Base-by-base conservation (phyloP, 1,284 basidiomycete genomes). In the Waitea zeae region DNA sequence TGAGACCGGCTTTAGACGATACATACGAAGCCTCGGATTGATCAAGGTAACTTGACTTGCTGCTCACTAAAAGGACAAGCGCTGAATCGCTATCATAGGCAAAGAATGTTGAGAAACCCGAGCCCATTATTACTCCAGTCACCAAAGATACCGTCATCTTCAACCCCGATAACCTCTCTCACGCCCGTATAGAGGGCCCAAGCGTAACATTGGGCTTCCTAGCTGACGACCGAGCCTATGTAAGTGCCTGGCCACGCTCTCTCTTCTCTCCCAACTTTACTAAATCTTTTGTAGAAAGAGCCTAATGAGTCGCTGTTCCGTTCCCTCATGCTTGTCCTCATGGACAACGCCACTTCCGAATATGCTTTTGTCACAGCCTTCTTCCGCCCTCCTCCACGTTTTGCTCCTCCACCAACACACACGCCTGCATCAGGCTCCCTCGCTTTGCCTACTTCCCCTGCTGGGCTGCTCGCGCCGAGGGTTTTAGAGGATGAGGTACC, bases 1-100 rank as follows among this genome's bases (percentile, higher is more conserved):
- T 42, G 95, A 99, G 56, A 97, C 95, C 12, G 88, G 82, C 0
- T 92, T 98, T 49, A 62, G 95, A 39, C 62, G 95, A 33, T 99
- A 98, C 51, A 68, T 78, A 18, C 64, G 95, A 20, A 80, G 77
- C 45, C 59, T 97, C 31, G 70, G 74, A 17, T 73, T 64, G 53
- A 67, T 95, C 31, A 82, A 81, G 63, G 77, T 81, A 33, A 35
- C 48, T 38, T 37, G n/a, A n/a, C n/a, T 31, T 20, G 14, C 28
- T 20, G 12, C 30, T 12, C 14, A 7, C 9, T n/a, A 15, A 27
- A 29, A 19, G 24, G 14, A 34, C 17, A 15, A 13, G 18, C 17
- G 30, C 20, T 15, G 17, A 12, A 19, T 31, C n/a, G 17, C 22
- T 39, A n/a, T 34, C 29, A 35, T 37, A 83, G 80, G 55, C 64